phyloP scores from a whole-genome alignment of 805 yeast species.

The Cyberlindnera maclurae region DNA sequence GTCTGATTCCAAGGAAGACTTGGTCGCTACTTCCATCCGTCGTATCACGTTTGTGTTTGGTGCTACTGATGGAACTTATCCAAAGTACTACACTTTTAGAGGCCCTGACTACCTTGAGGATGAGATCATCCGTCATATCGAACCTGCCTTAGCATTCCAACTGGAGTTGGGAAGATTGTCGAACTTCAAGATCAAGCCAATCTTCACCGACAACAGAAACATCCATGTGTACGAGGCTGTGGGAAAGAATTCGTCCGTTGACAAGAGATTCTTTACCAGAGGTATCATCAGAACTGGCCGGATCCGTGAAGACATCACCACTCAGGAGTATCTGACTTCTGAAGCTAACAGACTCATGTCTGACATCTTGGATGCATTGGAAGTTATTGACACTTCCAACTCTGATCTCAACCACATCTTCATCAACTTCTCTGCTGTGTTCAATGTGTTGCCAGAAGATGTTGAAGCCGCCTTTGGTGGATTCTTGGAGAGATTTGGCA shows the following conservation, averaged over 20 bases:
- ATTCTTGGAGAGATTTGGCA: constrained; percentile 94
- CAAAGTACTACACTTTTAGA: constrained; percentile 92
- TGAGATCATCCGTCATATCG: constrained; percentile 92
- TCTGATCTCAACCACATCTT: constrained; percentile 96
- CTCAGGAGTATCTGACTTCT: constrained; percentile 89
- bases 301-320: constrained; percentile 85
- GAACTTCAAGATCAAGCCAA: constrained; percentile 91
- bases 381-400: constrained; percentile 88
- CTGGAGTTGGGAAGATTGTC: constrained; percentile 90
- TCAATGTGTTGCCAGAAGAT: constrained; percentile 90
- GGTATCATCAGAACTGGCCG: constrained; percentile 96
- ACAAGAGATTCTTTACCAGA: constrained; percentile 93
- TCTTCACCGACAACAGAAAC: constrained; percentile 93
- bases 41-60: constrained; percentile 91
- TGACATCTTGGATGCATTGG: constrained; percentile 91
- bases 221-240: constrained; percentile 95
- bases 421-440: constrained; percentile 93
- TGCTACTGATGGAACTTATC: constrained; percentile 77
- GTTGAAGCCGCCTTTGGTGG: constrained; percentile 98
- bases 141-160: constrained; percentile 97
- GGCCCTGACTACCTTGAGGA: constrained; percentile 85
- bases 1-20: constrained; percentile 61
- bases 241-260: constrained; percentile 89
- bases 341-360: constrained; percentile 96
- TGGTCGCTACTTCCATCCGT: constrained; percentile 69